A percentile compares a stretch with the other conserved stretches of the same genome.
Conservation (phyloP, 768 basidiomycete species). For the Phanerochaete carnosa region DNA sequence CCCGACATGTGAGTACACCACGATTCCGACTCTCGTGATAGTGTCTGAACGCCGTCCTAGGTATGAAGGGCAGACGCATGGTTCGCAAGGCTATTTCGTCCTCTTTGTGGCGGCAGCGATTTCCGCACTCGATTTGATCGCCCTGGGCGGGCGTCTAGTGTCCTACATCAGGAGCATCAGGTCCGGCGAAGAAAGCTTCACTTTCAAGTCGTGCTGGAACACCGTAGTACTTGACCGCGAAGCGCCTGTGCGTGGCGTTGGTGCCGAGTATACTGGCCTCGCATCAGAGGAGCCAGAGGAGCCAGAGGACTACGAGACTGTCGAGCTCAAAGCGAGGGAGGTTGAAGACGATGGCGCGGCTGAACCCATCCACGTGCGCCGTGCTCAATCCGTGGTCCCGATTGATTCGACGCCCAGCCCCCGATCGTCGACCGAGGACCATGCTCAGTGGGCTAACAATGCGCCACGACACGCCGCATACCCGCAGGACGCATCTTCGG, state of each 20-base stretch:
- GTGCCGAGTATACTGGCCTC: constrained; percentile 59
- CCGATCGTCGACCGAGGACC: constrained; percentile 30
- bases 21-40: background rate
- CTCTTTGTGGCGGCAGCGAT: constrained; percentile 43
- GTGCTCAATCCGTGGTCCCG: constrained; percentile 19
- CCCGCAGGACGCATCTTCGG: constrained; percentile 45
- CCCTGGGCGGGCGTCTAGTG: constrained; percentile 47
- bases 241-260: constrained; percentile 16
- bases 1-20: constrained; percentile 73
- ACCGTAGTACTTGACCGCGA: constrained; percentile 52
- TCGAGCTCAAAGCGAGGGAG: constrained; percentile 35
- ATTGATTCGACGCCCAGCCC: constrained; percentile 20
- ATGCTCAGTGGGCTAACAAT: constrained; percentile 53
- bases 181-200: constrained; percentile 37
- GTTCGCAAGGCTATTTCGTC: constrained; percentile 57
- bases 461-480: constrained; percentile 38
- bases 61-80: constrained; percentile 66
- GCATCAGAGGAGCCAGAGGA: constrained; percentile 52
- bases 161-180: constrained; percentile 38
- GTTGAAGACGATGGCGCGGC: constrained; percentile 12
- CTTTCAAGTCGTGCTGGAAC: constrained; percentile 52
- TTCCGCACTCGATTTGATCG: constrained; percentile 52
- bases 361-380: constrained; percentile 14
- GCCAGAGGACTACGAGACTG: constrained; percentile 49
- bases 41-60: constrained; percentile 31